Evolutionary conservation across 768 basidiomycete genomes (phyloP).

Genomic region (Favolaschia claudopus): DNA sequence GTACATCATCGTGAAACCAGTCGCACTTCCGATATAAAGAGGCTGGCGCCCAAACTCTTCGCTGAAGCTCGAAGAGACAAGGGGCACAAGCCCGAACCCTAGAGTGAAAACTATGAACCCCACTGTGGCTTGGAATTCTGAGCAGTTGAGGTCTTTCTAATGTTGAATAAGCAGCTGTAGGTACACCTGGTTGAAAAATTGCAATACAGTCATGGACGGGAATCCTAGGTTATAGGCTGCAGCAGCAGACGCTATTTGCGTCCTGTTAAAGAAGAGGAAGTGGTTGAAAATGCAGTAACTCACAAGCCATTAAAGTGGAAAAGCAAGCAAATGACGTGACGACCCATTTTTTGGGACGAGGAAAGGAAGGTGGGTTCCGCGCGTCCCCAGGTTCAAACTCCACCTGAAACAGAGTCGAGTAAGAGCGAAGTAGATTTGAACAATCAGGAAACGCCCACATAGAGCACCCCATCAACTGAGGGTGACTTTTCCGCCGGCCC

Average conservation of each 20-base stretch:
- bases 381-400: slow-evolving; percentile 48
- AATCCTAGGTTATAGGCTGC: slow-evolving; percentile 65
- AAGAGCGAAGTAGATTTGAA: background rate
- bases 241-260: slow-evolving; percentile 52
- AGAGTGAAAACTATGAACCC: slow-evolving; percentile 62
- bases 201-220: slow-evolving; percentile 55
- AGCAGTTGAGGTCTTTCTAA: slow-evolving; percentile 50
- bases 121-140: slow-evolving; percentile 52
- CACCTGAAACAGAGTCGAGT: slow-evolving; percentile 35
- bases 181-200: slow-evolving; percentile 38
- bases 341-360: slow-evolving; percentile 45
- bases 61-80: slow-evolving; percentile 73
- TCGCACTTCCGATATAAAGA: slow-evolving; percentile 58
- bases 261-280: background rate
- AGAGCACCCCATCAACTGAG: background rate
- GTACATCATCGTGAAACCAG: slow-evolving; percentile 61
- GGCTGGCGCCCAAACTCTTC: slow-evolving; percentile 77
- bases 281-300: slow-evolving; percentile 19
- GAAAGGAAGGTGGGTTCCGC: slow-evolving; percentile 50
- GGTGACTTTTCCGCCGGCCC: slow-evolving; percentile 11
- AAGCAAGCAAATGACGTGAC: slow-evolving; percentile 55
- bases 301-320: slow-evolving; percentile 57
- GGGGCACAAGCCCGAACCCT: slow-evolving; percentile 69
- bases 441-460: background rate
- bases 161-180: slow-evolving; percentile 30